A percentile compares a stretch with the other conserved stretches of the same genome.
Conservation (phyloP, 2,329 filamentous ascomycete species). For the Colletotrichum gloeosporioides region DNA sequence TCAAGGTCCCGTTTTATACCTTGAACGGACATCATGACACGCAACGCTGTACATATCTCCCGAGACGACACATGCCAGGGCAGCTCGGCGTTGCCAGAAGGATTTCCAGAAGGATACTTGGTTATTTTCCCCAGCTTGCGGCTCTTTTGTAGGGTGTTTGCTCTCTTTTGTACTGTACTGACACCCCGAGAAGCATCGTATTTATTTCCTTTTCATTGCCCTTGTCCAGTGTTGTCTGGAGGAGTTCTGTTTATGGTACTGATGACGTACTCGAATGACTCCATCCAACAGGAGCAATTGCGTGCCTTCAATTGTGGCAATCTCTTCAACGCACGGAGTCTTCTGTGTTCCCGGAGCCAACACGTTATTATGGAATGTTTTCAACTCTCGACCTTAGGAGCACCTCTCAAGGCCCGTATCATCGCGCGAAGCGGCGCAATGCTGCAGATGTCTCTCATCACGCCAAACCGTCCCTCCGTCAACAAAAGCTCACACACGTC, state of each 20-base stretch:
- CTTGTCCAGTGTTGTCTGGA: no score
- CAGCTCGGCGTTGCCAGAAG: background rate
- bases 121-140: background rate
- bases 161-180: accelerated
- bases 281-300: accelerated
- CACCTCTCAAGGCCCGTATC: background rate
- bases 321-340: background rate
- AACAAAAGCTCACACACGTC: background rate
- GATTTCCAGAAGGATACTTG: accelerated
- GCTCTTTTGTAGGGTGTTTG: background rate
- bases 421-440: background rate
- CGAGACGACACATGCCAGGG: background rate
- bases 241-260: no score
- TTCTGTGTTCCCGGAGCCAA: background rate
- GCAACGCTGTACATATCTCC: background rate
- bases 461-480: accelerated
- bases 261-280: no score
- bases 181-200: background rate
- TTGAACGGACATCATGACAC: accelerated
- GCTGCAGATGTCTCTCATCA: background rate
- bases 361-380: background rate
- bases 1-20: background rate
- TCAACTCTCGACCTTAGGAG: accelerated
- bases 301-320: accelerated
- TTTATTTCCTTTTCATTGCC: no score